Percentiles rank a stretch among this genome's conserved stretches.
Evolutionary conservation across 1,284 basidiomycete genomes (phyloP).

Genomic region (Leccinum pachyderme): DNA sequence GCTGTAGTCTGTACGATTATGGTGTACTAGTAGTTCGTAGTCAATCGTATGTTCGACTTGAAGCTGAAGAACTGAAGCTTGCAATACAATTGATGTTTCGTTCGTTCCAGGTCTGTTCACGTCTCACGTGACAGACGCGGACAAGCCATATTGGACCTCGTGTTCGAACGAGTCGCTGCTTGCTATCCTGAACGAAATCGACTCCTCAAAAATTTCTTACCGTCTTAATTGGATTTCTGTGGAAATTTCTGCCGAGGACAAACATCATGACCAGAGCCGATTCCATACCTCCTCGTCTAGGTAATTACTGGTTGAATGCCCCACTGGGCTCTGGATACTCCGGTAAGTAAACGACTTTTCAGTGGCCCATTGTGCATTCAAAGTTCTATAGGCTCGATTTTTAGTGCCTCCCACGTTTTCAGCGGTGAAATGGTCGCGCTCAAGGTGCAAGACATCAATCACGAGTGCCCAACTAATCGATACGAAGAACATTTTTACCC

Average conservation of each 20-base stretch:
- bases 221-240: background rate
- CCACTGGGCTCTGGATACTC: conserved; percentile 55
- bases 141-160: background rate
- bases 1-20: conserved; percentile 5
- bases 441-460: conserved; percentile 64
- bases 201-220: background rate
- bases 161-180: conserved; percentile 1
- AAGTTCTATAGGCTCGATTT: conserved; percentile 56
- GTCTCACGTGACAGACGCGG: conserved; percentile 34
- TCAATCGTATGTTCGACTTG: background rate
- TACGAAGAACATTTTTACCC: conserved; percentile 71
- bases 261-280: conserved; percentile 22
- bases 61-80: no score
- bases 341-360: conserved; percentile 34
- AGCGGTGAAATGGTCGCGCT: conserved; percentile 61
- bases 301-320: conserved; percentile 48
- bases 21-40: conserved; percentile 5
- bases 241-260: background rate
- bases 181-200: background rate
- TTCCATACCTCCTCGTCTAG: conserved; percentile 40
- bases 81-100: no score
- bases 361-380: background rate
- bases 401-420: conserved; percentile 54
- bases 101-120: background rate
- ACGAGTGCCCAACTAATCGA: conserved; percentile 71